Conservation (phyloP, 768 basidiomycete genomes). For the Suillus lakei region DNA sequence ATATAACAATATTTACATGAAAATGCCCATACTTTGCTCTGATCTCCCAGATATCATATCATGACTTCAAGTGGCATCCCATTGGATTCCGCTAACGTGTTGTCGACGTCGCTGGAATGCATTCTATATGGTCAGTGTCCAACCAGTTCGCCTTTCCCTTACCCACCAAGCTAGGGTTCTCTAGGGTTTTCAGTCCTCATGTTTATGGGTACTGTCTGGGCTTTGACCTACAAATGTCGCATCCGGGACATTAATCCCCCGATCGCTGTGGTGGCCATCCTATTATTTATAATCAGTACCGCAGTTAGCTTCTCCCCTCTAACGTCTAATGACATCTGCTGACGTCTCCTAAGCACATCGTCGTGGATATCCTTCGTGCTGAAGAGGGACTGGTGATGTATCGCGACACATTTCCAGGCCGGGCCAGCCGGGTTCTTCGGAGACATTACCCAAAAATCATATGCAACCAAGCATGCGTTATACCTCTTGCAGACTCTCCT, state of each 20-base stretch:
- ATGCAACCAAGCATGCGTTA: constrained; percentile 28
- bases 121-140: neutral
- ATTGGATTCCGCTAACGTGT: neutral
- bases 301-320: constrained; percentile 16
- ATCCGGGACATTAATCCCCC: constrained; percentile 11
- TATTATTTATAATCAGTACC: constrained; percentile 26
- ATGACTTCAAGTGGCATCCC: neutral
- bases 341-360: constrained; percentile 14
- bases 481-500: constrained; percentile 18
- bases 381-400: constrained; percentile 23
- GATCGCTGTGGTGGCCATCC: constrained; percentile 20
- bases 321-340: neutral
- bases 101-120: neutral
- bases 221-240: neutral
- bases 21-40: neutral
- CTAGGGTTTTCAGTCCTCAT: neutral
- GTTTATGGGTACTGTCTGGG: neutral
- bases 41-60: neutral
- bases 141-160: neutral
- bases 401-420: constrained; percentile 23
- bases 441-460: constrained; percentile 23
- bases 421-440: constrained; percentile 30
- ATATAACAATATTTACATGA: too few species aligned
- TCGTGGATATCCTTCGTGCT: constrained; percentile 19
- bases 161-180: neutral